Percentiles rank a stretch among this genome's conserved stretches.
Evolutionary conservation across 192 early-diverging fungal genomes (phyloP).

Genomic region (Backusella luteola): DNA sequence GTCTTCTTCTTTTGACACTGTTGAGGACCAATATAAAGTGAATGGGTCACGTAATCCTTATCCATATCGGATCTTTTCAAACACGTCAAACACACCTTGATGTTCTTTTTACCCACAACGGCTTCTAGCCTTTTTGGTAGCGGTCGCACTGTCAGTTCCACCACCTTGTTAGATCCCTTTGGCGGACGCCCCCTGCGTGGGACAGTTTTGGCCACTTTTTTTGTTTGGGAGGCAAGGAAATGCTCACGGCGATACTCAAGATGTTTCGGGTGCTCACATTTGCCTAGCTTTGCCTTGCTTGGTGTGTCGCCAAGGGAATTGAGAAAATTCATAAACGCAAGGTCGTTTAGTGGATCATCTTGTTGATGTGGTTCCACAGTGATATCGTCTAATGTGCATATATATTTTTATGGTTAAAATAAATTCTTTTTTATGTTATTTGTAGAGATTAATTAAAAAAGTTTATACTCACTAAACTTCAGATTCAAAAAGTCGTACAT

Average conservation of each 20-base stretch:
- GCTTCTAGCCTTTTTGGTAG: constrained; percentile 32
- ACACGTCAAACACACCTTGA: constrained; percentile 33
- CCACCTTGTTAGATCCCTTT: constrained; percentile 13
- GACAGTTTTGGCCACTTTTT: background rate
- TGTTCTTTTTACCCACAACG: constrained; percentile 24
- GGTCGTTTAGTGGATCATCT: constrained; percentile 3
- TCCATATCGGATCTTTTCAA: constrained; percentile 30
- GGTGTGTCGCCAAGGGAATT: background rate
- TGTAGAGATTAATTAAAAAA: background rate
- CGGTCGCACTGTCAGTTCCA: constrained; percentile 17
- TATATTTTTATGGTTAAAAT: background rate
- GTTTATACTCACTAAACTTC: background rate
- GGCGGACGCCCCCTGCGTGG: constrained; percentile 28
- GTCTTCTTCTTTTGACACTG: background rate
- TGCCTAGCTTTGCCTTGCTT: background rate
- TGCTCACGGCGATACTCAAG: constrained; percentile 15
- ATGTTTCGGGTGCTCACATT: constrained; percentile 27
- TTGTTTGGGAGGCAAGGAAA: background rate
- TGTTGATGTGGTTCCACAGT: background rate
- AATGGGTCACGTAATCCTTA: constrained; percentile 13
- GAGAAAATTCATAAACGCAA: constrained; percentile 5
- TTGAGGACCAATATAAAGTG: constrained; percentile 23
- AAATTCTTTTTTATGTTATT: background rate
- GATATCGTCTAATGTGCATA: background rate
- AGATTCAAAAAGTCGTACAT: background rate